Percentiles rank a stretch among this genome's conserved stretches.
These are phyloP conservation scores for Aquilaria agallochum DNA, from an alignment of 441 rosid species.

Conservation along the genomic window DNA sequence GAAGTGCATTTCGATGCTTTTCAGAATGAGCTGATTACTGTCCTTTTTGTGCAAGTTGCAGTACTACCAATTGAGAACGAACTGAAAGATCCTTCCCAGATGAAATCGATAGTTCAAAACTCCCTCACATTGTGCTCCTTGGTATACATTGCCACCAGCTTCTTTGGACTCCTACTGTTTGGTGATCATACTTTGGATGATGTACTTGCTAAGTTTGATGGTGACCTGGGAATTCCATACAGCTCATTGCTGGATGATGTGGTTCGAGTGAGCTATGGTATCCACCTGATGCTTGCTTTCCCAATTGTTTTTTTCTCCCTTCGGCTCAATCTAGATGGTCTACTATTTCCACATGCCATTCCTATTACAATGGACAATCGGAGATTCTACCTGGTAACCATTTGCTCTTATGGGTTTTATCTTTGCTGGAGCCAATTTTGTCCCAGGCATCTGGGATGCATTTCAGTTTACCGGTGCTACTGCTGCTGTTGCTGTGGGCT, in stretches of 20 bases:
- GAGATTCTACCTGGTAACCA: conserved; percentile 48
- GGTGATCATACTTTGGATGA: conserved; percentile 61
- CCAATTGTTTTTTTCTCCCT: conserved; percentile 67
- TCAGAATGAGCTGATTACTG: background rate
- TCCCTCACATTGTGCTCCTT: conserved; percentile 48
- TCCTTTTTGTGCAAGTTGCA: conserved; percentile 23
- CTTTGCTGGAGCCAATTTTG: conserved; percentile 53
- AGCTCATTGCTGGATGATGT: conserved; percentile 54
- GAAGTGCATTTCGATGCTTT: background rate
- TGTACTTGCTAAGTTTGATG: conserved; percentile 69
- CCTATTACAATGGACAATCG: conserved; percentile 43
- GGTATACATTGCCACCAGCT: conserved; percentile 62
- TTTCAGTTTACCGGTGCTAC: conserved; percentile 74
- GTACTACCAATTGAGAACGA: conserved; percentile 72
- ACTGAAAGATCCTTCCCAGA: conserved; percentile 46
- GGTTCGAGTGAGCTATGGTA: conserved; percentile 56
- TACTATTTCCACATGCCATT: conserved; percentile 49
- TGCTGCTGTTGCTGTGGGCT: conserved; percentile 51
- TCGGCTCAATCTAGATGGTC: conserved; percentile 63
- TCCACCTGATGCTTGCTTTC: conserved; percentile 74
- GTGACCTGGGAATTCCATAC: conserved; percentile 57
- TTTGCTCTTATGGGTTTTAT: conserved; percentile 47
- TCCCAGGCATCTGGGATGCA: conserved; percentile 74
- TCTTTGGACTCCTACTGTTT: conserved; percentile 63
- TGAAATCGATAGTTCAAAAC: conserved; percentile 52